These are phyloP conservation scores for Alloteropsis semialata DNA, from an alignment of 176 grass and related monocot species.

Conservation along the genomic window DNA sequence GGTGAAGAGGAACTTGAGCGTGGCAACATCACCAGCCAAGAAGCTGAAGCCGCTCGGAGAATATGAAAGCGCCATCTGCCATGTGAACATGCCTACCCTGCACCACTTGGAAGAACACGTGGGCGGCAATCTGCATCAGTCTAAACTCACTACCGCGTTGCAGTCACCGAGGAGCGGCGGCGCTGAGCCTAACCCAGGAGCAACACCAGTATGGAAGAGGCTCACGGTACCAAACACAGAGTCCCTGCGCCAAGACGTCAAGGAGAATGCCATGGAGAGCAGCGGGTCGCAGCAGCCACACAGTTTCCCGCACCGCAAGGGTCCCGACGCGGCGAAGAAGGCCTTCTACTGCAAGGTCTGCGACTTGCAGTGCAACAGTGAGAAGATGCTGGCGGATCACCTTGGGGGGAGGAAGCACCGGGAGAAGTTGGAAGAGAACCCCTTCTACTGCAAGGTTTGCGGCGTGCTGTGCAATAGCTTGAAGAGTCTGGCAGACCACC, in stretches of 20 bases:
- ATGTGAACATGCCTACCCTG: background rate
- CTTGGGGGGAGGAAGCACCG: background rate
- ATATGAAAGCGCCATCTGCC: background rate
- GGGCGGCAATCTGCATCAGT: background rate
- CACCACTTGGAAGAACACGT: background rate
- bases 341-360: background rate
- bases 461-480: too few relatives aligned
- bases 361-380: background rate
- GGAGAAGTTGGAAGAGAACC: too few relatives aligned
- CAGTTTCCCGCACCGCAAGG: background rate
- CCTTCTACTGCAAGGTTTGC: too few relatives aligned
- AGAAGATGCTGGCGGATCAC: background rate
- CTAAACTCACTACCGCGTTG: background rate
- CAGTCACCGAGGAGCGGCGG: background rate
- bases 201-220: too few relatives aligned
- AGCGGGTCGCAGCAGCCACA: background rate
- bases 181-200: background rate
- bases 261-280: background rate
- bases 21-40: background rate
- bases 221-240: too few relatives aligned
- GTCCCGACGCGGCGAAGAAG: background rate
- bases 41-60: constrained; percentile 8
- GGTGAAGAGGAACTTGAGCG: background rate
- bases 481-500: too few relatives aligned
- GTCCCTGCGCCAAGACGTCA: background rate